phyloP scores from a whole-genome alignment of 257 asterid species.

The Solanum chaucha region DNA sequence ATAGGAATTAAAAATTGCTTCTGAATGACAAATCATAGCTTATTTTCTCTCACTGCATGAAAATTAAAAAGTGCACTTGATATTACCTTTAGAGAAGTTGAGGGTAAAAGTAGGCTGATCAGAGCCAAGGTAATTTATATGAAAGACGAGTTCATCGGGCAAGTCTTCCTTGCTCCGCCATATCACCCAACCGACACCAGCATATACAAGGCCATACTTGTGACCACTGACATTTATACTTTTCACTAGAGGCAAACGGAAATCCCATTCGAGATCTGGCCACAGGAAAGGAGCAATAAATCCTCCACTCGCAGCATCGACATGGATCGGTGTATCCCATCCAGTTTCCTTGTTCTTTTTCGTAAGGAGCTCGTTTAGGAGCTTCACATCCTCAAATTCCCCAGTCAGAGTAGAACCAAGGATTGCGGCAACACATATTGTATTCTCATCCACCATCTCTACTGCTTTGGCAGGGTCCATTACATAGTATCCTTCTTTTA shows the following conservation, averaged over 20 bases:
- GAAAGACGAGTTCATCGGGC: constrained; percentile 65
- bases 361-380: constrained; percentile 41
- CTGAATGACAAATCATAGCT: not conserved
- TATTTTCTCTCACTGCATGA: not conserved
- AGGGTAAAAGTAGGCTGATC: constrained; percentile 84
- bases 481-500: constrained; percentile 55
- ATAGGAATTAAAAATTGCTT: not conserved
- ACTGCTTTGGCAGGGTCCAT: constrained; percentile 65
- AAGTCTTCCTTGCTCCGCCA: constrained; percentile 64
- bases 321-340: constrained; percentile 73
- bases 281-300: constrained; percentile 64
- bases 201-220: too few relatives aligned
- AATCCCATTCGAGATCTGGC: constrained; percentile 80
- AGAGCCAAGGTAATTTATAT: constrained; percentile 68
- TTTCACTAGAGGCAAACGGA: constrained; percentile 63
- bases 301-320: constrained; percentile 90
- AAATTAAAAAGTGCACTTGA: not conserved
- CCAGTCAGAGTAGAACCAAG: constrained; percentile 71
- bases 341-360: constrained; percentile 58
- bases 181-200: constrained; percentile 73
- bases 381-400: constrained; percentile 75
- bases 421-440: constrained; percentile 73
- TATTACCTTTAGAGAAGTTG: constrained; percentile 63
- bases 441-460: constrained; percentile 68
- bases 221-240: constrained; percentile 77